phyloP scores from a whole-genome alignment of 164 flowering plant genomes.

The Echeveria elegans region DNA sequence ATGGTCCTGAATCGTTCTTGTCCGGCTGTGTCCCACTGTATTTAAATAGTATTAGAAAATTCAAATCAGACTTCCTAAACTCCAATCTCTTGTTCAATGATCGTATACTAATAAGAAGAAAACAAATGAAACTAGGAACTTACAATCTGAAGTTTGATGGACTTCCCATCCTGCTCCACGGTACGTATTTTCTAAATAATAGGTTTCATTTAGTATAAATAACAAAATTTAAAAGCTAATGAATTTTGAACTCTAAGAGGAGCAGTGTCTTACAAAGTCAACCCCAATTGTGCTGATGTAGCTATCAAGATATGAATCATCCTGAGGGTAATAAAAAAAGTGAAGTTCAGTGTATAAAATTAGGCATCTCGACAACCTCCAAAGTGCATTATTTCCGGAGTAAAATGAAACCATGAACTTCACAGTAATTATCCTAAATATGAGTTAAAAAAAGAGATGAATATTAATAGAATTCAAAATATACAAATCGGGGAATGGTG shows the following conservation, averaged over 20 bases:
- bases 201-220: neutral
- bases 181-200: slow-evolving; percentile 54
- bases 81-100: no score
- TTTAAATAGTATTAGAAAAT: neutral
- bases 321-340: slow-evolving; percentile 20
- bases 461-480: neutral
- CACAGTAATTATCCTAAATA: no score
- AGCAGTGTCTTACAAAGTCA: slow-evolving; percentile 44
- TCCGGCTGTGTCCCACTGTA: slow-evolving; percentile 79
- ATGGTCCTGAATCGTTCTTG: slow-evolving; percentile 76
- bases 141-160: slow-evolving; percentile 61
- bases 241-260: neutral
- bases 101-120: neutral
- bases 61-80: no score
- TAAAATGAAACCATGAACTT: no score
- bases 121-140: slow-evolving; percentile 16
- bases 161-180: slow-evolving; percentile 57
- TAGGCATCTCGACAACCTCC: no score
- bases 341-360: no score
- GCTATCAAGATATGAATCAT: slow-evolving; percentile 70
- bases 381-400: no score
- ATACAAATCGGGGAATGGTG: no score
- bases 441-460: no score
- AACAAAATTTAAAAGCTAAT: neutral
- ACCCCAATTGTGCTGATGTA: slow-evolving; percentile 72